phyloP scores from a whole-genome alignment of 1,284 basidiomycete species.

The Fomitiporia mediterranea region DNA sequence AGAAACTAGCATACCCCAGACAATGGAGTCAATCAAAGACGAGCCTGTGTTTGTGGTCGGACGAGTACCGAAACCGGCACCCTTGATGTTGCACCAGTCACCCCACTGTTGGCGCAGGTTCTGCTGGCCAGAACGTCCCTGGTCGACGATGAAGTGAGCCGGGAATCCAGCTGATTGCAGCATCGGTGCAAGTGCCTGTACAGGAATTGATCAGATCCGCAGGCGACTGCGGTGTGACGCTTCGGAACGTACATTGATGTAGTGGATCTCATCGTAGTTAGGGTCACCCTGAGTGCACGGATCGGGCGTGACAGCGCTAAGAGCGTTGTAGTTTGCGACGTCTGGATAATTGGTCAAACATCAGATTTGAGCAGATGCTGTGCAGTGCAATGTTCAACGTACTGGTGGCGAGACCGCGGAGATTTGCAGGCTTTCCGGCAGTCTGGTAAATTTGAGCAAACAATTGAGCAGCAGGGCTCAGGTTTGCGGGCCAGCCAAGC shows the following conservation, averaged over 20 bases:
- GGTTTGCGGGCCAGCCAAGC: constrained; percentile 56
- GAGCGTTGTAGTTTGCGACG: constrained; percentile 62
- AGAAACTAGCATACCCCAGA: constrained; percentile 38
- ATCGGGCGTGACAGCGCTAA: constrained; percentile 48
- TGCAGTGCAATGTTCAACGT: constrained; percentile 16
- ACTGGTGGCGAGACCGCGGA: constrained; percentile 58
- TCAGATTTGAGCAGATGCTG: neutral
- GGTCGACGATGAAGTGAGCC: constrained; percentile 61
- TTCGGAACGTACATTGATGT: constrained; percentile 44
- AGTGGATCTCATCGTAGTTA: constrained; percentile 59
- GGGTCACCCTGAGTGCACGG: constrained; percentile 53
- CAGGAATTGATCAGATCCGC: neutral
- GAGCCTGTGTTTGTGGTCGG: constrained; percentile 55
- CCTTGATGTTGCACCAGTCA: constrained; percentile 57
- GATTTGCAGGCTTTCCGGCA: constrained; percentile 47
- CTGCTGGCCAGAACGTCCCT: constrained; percentile 58
- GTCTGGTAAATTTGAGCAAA: constrained; percentile 46
- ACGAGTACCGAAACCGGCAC: constrained; percentile 56
- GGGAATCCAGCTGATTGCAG: constrained; percentile 46
- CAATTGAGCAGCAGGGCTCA: constrained; percentile 51
- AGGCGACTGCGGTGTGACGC: neutral
- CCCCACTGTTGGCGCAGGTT: constrained; percentile 53
- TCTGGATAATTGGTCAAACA: constrained; percentile 26
- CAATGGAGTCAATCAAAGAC: constrained; percentile 53
- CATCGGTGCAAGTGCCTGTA: constrained; percentile 44